Percentiles rank a stretch among this genome's conserved stretches.
These are phyloP conservation scores for Arthrobotrys musiformis DNA, from an alignment of 2,329 filamentous ascomycete genomes.

Conservation along the genomic window DNA sequence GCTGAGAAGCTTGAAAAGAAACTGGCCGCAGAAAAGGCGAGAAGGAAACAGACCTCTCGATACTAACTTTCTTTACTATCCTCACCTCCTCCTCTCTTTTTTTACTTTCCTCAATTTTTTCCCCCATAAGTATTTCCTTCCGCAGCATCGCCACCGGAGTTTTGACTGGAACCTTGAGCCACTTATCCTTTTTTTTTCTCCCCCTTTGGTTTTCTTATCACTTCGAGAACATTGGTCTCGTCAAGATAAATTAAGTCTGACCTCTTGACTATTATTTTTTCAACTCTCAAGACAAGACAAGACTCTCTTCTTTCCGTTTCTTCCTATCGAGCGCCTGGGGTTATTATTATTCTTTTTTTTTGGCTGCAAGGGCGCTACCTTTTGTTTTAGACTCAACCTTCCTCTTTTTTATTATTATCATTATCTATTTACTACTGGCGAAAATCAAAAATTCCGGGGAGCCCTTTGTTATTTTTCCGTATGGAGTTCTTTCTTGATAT, in stretches of 20 bases:
- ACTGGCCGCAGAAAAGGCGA: constrained; percentile 57
- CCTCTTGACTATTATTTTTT: constrained; percentile 36
- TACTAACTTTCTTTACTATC: constrained; percentile 24
- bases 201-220: background rate
- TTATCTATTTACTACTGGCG: constrained; percentile 28
- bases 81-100: background rate
- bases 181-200: background rate
- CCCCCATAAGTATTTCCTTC: background rate
- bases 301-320: constrained; percentile 37
- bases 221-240: background rate
- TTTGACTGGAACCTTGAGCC: constrained; percentile 36
- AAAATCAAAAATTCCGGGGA: constrained; percentile 26
- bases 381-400: constrained; percentile 26
- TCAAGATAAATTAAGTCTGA: constrained; percentile 29
- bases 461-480: background rate
- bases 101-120: background rate
- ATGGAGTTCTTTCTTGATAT: background rate
- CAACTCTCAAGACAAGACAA: constrained; percentile 20
- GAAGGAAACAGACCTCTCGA: constrained; percentile 53
- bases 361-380: constrained; percentile 4
- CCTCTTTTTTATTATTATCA: constrained; percentile 31
- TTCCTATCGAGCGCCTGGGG: constrained; percentile 28
- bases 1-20: constrained; percentile 58
- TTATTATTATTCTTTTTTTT: constrained; percentile 16
- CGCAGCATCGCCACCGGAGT: constrained; percentile 30